A percentile compares a stretch with the other conserved stretches of the same genome.
Conservation (phyloP, 305 asterid genomes). For the Solanum hybrid region DNA sequence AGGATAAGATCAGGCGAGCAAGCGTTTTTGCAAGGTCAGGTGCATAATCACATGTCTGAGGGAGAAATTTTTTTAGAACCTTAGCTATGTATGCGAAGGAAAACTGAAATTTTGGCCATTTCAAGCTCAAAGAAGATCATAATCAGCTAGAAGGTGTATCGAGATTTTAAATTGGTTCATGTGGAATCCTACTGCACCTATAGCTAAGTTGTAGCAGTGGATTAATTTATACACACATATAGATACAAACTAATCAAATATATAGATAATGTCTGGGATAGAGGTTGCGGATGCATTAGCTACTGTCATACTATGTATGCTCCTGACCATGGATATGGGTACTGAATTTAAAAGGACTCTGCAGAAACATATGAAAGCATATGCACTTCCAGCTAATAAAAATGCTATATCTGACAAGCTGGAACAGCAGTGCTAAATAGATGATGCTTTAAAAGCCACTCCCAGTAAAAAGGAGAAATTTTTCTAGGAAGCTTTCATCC, state of each 20-base stretch:
- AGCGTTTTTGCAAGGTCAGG: conserved; percentile 83
- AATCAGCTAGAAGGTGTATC: neutral
- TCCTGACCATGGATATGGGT: neutral
- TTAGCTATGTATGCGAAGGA: neutral
- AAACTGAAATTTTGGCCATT: neutral
- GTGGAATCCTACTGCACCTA: neutral
- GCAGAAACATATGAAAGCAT: neutral
- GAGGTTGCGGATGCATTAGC: neutral
- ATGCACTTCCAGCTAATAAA: neutral
- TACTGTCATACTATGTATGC: neutral
- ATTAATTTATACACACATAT: neutral
- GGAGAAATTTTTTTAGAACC: neutral
- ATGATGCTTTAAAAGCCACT: neutral
- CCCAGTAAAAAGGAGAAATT: neutral
- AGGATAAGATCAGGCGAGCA: conserved; percentile 60
- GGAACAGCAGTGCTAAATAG: neutral
- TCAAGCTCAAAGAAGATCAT: neutral
- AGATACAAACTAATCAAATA: neutral
- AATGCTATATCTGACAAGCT: neutral
- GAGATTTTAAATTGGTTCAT: neutral
- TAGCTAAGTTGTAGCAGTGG: neutral
- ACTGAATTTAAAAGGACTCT: neutral
- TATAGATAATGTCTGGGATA: neutral
- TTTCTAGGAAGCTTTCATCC: neutral
- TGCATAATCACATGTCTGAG: conserved; percentile 64